These are phyloP conservation scores for Sungouiozyma intestinalis DNA, from an alignment of 805 yeast species.

Conservation along the genomic window DNA sequence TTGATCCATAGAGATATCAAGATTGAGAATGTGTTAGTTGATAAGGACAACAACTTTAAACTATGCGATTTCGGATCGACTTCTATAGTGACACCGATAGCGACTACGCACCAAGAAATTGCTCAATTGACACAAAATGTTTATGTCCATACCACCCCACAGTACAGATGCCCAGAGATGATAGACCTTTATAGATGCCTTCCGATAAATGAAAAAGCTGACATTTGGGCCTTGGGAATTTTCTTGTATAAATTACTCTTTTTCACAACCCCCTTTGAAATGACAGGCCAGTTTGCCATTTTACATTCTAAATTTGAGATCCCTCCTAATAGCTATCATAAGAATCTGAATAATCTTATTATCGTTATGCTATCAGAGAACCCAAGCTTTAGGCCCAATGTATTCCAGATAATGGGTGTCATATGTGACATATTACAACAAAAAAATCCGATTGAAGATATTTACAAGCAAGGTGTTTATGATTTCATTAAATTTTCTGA, in stretches of 20 bases:
- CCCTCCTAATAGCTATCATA: conserved; percentile 64
- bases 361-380: conserved; percentile 73
- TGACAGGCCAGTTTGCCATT: conserved; percentile 74
- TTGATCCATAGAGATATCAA: conserved; percentile 88
- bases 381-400: conserved; percentile 75
- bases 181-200: conserved; percentile 71
- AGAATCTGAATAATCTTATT: conserved; percentile 63
- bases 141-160: conserved; percentile 87
- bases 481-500: conserved; percentile 45
- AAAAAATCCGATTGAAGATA: conserved; percentile 39
- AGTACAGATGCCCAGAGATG: conserved; percentile 94
- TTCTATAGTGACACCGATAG: conserved; percentile 36
- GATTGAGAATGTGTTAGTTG: conserved; percentile 86
- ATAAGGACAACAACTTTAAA: conserved; percentile 57
- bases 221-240: conserved; percentile 95
- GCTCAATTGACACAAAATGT: conserved; percentile 75
- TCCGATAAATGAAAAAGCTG: conserved; percentile 86
- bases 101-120: conserved; percentile 68
- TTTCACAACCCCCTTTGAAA: conserved; percentile 90
- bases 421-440: conserved; percentile 51
- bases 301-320: conserved; percentile 74
- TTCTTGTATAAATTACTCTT: conserved; percentile 83
- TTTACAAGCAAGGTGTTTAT: conserved; percentile 40
- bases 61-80: conserved; percentile 93
- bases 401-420: conserved; percentile 64